These are phyloP conservation scores for Geranomyces michiganensis DNA, from an alignment of 192 early-diverging fungal genomes.

Conservation along the genomic window DNA sequence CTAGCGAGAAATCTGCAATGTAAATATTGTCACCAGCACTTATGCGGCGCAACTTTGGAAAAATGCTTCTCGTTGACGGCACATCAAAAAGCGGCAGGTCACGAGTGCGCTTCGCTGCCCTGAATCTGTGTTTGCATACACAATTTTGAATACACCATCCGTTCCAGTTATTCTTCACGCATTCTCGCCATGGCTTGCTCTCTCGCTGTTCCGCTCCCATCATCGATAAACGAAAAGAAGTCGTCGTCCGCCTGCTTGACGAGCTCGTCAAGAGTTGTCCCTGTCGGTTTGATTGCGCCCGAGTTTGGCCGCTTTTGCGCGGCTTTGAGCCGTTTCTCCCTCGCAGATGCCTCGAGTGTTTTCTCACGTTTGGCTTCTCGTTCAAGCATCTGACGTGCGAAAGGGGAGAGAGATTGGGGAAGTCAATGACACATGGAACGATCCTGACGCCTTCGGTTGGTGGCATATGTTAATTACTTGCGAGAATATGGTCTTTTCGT, in stretches of 20 bases:
- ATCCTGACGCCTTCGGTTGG: too few species aligned
- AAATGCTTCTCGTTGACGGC: too few species aligned
- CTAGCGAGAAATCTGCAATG: too few species aligned
- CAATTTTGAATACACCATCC: too few species aligned
- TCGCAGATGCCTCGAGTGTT: conserved; percentile 55
- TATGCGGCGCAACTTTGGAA: too few species aligned
- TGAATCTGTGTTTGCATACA: too few species aligned
- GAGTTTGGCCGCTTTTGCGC: conserved; percentile 57
- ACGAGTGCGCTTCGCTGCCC: too few species aligned
- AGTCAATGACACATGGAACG: background rate
- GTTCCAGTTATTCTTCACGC: conserved; percentile 18
- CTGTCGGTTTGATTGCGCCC: conserved; percentile 40
- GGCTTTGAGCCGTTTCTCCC: conserved; percentile 64
- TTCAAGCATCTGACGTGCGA: conserved; percentile 56
- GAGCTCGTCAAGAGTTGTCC: conserved; percentile 46
- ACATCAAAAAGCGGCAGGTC: too few species aligned
- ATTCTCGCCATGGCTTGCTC: conserved; percentile 34
- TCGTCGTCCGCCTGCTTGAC: conserved; percentile 55
- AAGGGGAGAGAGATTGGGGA: too few species aligned
- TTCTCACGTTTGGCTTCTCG: conserved; percentile 66
- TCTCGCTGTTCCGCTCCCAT: conserved; percentile 38
- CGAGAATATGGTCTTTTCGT: conserved; percentile 60
- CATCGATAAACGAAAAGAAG: conserved; percentile 56
- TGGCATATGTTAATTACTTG: conserved; percentile 40
- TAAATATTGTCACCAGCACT: too few species aligned